Percentiles rank a stretch among this genome's conserved stretches.
Evolutionary conservation across 1,139 yeast species (phyloP).

Genomic region (Pichia sp.): DNA sequence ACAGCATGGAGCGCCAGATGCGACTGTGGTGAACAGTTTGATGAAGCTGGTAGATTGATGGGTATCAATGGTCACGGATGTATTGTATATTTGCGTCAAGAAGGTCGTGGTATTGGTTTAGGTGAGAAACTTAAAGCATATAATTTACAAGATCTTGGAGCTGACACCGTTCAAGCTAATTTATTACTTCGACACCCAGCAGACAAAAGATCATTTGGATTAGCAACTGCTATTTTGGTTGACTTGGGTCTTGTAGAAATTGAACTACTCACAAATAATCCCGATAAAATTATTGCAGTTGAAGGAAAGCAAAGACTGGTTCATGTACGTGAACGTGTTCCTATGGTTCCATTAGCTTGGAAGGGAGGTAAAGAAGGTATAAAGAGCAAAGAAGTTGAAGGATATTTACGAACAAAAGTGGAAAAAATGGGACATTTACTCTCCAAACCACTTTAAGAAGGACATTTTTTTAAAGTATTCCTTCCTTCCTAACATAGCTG

Average conservation of each 20-base stretch:
- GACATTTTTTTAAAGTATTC: too few relatives aligned
- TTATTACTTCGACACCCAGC: constrained; percentile 91
- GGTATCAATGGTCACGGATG: constrained; percentile 85
- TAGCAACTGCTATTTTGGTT: constrained; percentile 86
- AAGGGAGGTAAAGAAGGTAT: constrained; percentile 54
- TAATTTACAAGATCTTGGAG: constrained; percentile 94
- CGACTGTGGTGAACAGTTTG: constrained; percentile 98
- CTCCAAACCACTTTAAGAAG: constrained; percentile 36
- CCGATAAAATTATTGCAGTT: constrained; percentile 92
- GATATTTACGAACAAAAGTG: constrained; percentile 85
- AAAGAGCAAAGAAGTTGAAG: constrained; percentile 78
- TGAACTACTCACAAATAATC: constrained; percentile 84
- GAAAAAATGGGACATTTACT: constrained; percentile 96
- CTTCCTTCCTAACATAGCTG: too few relatives aligned
- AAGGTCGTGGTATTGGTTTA: constrained; percentile 96
- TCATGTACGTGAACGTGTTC: constrained; percentile 75
- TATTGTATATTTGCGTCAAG: constrained; percentile 92
- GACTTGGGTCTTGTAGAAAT: constrained; percentile 74
- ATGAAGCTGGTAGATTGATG: constrained; percentile 93
- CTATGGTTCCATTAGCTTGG: constrained; percentile 98
- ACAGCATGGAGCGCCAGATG: constrained; percentile 99
- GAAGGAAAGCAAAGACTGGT: constrained; percentile 72
- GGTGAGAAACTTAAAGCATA: constrained; percentile 97
- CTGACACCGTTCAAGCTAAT: constrained; percentile 97
- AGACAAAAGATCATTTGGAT: constrained; percentile 84